Evolutionary conservation across 495 filamentous ascomycete species (phyloP).

Genomic region (Darksidea phi): DNA sequence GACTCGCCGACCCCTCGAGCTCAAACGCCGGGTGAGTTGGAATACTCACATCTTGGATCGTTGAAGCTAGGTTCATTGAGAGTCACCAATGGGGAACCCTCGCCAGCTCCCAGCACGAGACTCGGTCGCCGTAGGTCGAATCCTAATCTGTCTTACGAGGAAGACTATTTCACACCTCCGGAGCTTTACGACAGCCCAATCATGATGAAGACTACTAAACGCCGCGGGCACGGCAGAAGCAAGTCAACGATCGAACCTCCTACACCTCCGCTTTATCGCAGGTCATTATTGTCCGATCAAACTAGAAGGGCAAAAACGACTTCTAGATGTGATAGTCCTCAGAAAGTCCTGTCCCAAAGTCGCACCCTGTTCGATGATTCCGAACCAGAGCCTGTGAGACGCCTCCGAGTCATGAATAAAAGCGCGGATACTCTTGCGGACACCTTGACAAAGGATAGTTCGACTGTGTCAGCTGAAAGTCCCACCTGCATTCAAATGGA

Average conservation of each 20-base stretch:
- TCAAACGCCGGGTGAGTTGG: conserved; percentile 40
- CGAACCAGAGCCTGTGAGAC: conserved; percentile 4
- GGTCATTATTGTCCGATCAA: neutral
- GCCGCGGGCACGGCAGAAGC: conserved; percentile 13
- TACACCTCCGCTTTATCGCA: conserved; percentile 10
- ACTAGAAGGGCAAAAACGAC: conserved; percentile 3
- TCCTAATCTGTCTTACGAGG: conserved; percentile 21
- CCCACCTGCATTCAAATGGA: too few relatives aligned
- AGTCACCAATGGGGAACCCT: conserved; percentile 44
- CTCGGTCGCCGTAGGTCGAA: conserved; percentile 12
- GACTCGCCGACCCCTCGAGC: conserved; percentile 29
- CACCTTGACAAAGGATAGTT: too few relatives aligned
- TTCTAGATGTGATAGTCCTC: conserved; percentile 20
- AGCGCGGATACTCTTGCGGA: conserved; percentile 31
- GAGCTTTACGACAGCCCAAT: conserved; percentile 20
- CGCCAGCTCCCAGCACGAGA: conserved; percentile 39
- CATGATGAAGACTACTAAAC: neutral
- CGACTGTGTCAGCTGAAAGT: too few relatives aligned
- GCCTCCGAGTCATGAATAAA: conserved; percentile 17
- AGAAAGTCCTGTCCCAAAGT: conserved; percentile 11
- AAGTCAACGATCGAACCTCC: conserved; percentile 22
- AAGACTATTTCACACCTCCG: conserved; percentile 39
- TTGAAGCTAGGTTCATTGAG: conserved; percentile 41
- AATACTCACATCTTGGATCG: conserved; percentile 38
- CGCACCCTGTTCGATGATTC: neutral